These are phyloP conservation scores for Naganishia onofrii DNA, from an alignment of 768 basidiomycete genomes.

Conservation along the genomic window DNA sequence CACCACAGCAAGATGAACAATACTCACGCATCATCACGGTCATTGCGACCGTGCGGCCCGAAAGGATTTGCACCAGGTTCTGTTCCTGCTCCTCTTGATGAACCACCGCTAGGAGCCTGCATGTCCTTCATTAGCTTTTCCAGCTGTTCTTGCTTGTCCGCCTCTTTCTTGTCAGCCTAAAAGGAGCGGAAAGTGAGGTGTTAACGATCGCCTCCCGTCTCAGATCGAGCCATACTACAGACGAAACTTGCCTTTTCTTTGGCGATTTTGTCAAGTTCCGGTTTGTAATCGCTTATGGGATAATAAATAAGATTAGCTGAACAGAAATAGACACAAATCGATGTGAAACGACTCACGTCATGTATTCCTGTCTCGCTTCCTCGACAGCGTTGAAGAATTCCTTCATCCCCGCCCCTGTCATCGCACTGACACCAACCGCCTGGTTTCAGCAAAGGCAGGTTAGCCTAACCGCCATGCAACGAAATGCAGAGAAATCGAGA, in stretches of 20 bases:
- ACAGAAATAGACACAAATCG: neutral
- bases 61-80: conserved; percentile 46
- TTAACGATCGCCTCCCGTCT: neutral
- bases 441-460: conserved; percentile 45
- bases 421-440: conserved; percentile 92
- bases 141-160: conserved; percentile 48
- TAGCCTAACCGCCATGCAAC: neutral
- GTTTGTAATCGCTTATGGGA: conserved; percentile 74
- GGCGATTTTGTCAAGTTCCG: conserved; percentile 72
- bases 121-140: conserved; percentile 53
- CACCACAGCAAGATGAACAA: neutral
- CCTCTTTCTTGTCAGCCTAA: conserved; percentile 44
- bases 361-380: conserved; percentile 80
- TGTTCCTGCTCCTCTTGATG: conserved; percentile 21
- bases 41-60: conserved; percentile 48
- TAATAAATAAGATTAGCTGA: neutral
- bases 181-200: neutral
- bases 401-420: conserved; percentile 89
- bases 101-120: conserved; percentile 35
- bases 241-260: conserved; percentile 44
- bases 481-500: neutral
- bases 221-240: neutral
- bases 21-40: conserved; percentile 47
- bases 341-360: conserved; percentile 61
- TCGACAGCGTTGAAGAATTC: conserved; percentile 92